These are phyloP conservation scores for Backusella morwellensis DNA, from an alignment of 192 early-diverging fungal species.

Conservation along the genomic window DNA sequence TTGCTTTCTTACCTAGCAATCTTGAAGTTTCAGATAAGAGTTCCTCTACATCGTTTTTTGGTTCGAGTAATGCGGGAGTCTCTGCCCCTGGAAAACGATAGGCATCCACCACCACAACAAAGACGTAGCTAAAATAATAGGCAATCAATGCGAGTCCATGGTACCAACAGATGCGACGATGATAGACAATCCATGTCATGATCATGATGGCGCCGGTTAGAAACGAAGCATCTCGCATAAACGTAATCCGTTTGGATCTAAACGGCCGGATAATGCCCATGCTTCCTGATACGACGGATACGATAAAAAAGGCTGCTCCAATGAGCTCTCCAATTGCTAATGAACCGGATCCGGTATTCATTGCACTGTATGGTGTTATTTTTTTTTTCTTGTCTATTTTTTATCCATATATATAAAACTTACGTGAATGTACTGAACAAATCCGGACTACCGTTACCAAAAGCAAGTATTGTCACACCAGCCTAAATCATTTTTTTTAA, in stretches of 20 bases:
- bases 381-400: not conserved
- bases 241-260: conserved; percentile 60
- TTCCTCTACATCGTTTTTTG: conserved; percentile 2
- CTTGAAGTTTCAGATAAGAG: conserved; percentile 17
- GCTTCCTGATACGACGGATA: conserved; percentile 77
- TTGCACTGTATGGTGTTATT: conserved; percentile 49
- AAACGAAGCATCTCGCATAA: conserved; percentile 75
- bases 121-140: conserved; percentile 61
- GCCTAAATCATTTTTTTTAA: conserved; percentile 36
- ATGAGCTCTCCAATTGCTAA: conserved; percentile 89
- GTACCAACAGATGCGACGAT: conserved; percentile 47
- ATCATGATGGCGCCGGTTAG: conserved; percentile 62
- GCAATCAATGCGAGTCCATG: conserved; percentile 52
- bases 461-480: conserved; percentile 71
- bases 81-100: conserved; percentile 17
- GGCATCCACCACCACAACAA: conserved; percentile 44
- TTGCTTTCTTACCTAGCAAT: not conserved
- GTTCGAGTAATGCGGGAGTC: not conserved
- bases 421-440: conserved; percentile 76
- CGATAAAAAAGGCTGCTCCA: conserved; percentile 82
- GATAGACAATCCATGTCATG: conserved; percentile 47
- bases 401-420: not conserved
- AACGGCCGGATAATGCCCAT: conserved; percentile 83
- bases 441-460: conserved; percentile 92
- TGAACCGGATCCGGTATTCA: conserved; percentile 64